A percentile compares a stretch with the other conserved stretches of the same genome.
phyloP scores from a whole-genome alignment of 1,284 basidiomycete species.

The Austroboletus niveus region DNA sequence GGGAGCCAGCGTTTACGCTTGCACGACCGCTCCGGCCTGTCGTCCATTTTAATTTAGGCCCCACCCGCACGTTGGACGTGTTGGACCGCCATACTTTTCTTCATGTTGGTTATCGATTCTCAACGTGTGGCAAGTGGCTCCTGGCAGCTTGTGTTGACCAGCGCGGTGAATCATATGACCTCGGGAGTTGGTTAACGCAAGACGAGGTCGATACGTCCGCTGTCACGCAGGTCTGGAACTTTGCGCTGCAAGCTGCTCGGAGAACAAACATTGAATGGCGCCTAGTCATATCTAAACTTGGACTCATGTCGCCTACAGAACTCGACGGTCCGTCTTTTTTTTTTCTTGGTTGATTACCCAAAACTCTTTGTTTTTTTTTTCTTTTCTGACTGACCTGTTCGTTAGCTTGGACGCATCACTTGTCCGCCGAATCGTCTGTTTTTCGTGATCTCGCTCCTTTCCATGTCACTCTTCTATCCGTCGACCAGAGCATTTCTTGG shows the following conservation, averaged over 20 bases:
- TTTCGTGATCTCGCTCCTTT: slow-evolving; percentile 41
- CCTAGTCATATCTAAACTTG: slow-evolving; percentile 66
- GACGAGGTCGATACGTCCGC: slow-evolving; percentile 43
- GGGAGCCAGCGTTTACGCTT: slow-evolving; percentile 64
- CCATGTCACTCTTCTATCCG: slow-evolving; percentile 56
- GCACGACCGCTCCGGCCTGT: slow-evolving; percentile 45
- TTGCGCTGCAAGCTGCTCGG: slow-evolving; percentile 56
- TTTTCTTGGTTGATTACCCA: neutral
- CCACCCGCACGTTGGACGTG: slow-evolving; percentile 57
- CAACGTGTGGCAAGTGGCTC: slow-evolving; percentile 69
- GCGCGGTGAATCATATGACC: slow-evolving; percentile 67
- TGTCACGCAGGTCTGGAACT: slow-evolving; percentile 63
- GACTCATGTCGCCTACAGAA: slow-evolving; percentile 55
- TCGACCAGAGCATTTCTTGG: slow-evolving; percentile 57
- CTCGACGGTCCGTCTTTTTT: slow-evolving; percentile 55
- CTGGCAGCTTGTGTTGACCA: slow-evolving; percentile 74
- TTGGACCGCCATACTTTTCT: slow-evolving; percentile 67
- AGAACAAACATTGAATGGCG: slow-evolving; percentile 77
- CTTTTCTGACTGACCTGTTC: slow-evolving; percentile 3
- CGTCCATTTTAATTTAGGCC: slow-evolving; percentile 47
- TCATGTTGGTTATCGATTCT: slow-evolving; percentile 71
- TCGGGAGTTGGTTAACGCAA: slow-evolving; percentile 63
- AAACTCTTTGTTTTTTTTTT: neutral
- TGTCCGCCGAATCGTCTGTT: slow-evolving; percentile 39
- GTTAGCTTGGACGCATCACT: slow-evolving; percentile 62